Conservation (phyloP, 192 early-diverging fungal genomes). For the Coemansia sp. region DNA sequence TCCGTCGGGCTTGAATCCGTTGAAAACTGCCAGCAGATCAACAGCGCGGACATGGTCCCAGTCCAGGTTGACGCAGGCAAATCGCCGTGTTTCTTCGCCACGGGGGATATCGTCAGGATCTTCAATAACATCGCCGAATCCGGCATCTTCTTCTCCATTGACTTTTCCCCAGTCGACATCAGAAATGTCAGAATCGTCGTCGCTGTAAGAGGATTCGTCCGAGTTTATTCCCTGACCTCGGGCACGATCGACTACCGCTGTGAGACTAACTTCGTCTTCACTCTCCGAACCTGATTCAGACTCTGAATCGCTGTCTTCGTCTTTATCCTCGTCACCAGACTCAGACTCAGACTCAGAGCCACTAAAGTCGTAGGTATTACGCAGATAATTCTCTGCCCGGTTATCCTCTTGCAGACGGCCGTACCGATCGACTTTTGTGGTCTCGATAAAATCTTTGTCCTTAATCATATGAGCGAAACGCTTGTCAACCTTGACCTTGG, state of each 20-base stretch:
- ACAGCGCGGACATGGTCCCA: slow-evolving; percentile 89
- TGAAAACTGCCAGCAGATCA: slow-evolving; percentile 85
- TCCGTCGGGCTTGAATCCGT: slow-evolving; percentile 74
- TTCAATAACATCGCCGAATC: slow-evolving; percentile 56
- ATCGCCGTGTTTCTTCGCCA: slow-evolving; percentile 64
- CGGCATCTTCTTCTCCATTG: slow-evolving; percentile 37
- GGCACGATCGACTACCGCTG: slow-evolving; percentile 61
- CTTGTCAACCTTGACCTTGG: slow-evolving; percentile 84
- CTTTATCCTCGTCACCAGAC: slow-evolving; percentile 11
- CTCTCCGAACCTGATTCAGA: slow-evolving; percentile 10
- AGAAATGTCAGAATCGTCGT: slow-evolving; percentile 35
- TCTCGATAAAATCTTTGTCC: slow-evolving; percentile 60
- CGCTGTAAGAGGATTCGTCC: slow-evolving; percentile 32
- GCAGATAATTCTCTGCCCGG: slow-evolving; percentile 31
- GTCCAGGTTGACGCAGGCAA: slow-evolving; percentile 92
- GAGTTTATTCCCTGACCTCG: slow-evolving; percentile 74
- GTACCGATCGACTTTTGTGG: slow-evolving; percentile 46
- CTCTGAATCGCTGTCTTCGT: slow-evolving; percentile 10
- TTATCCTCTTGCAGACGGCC: slow-evolving; percentile 35
- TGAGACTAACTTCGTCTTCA: slow-evolving; percentile 10
- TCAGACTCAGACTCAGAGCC: slow-evolving; percentile 10
- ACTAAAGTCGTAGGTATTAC: slow-evolving; percentile 58
- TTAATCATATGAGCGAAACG: slow-evolving; percentile 84
- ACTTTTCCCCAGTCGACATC: slow-evolving; percentile 32
- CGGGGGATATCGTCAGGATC: slow-evolving; percentile 56